These are phyloP conservation scores for Penicillium sp. DNA, from an alignment of 2,329 filamentous ascomycete species.

Conservation along the genomic window DNA sequence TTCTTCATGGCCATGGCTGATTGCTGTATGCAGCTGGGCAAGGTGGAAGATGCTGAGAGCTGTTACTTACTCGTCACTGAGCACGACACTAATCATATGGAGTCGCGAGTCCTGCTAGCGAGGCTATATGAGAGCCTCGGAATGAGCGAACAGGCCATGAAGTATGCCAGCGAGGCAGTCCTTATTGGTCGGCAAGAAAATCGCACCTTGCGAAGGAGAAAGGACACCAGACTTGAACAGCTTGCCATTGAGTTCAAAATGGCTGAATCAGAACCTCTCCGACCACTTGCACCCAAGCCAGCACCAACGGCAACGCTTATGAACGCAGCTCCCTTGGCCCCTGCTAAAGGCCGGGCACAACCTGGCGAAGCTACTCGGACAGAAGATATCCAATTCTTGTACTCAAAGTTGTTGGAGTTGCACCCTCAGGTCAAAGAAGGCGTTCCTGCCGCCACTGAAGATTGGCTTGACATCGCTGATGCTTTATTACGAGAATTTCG, in stretches of 20 bases:
- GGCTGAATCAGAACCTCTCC: conserved; percentile 19
- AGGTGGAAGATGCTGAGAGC: conserved; percentile 69
- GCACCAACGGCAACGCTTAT: conserved; percentile 15
- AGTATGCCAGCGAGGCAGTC: conserved; percentile 73
- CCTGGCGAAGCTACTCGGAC: conserved; percentile 38
- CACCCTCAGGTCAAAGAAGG: conserved; percentile 50
- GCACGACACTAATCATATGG: conserved; percentile 68
- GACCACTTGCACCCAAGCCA: conserved; percentile 22
- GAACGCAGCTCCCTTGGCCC: conserved; percentile 12
- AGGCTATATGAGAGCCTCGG: conserved; percentile 78
- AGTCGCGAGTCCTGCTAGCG: conserved; percentile 75
- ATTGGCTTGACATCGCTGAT: conserved; percentile 60
- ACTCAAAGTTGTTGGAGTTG: conserved; percentile 49
- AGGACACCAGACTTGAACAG: conserved; percentile 41
- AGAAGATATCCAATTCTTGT: conserved; percentile 47
- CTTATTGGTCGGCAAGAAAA: conserved; percentile 54
- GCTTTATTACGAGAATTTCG: conserved; percentile 61
- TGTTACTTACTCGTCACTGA: conserved; percentile 74
- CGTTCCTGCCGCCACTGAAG: conserved; percentile 50
- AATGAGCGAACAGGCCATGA: conserved; percentile 72
- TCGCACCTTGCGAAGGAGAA: conserved; percentile 32
- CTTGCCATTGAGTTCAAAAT: conserved; percentile 41
- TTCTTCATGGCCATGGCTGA: conserved; percentile 53
- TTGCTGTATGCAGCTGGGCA: conserved; percentile 66
- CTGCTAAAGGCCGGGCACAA: conserved; percentile 23